These are phyloP conservation scores for Phytophthora melonis DNA, from an alignment of 352 stramenopile genomes.

Conservation along the genomic window DNA sequence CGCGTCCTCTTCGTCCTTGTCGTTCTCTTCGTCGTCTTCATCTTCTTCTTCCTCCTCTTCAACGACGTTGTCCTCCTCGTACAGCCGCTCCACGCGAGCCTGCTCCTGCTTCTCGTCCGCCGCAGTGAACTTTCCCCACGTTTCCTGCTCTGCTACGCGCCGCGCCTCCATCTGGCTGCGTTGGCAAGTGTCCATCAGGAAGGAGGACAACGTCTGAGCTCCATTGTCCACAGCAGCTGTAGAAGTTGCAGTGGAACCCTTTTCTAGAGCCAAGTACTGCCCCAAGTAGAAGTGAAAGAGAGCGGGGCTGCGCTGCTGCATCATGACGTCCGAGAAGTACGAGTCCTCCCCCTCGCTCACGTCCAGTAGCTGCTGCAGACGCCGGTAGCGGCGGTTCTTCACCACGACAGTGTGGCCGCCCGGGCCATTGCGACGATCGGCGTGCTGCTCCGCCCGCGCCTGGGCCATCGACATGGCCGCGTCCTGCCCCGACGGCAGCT, in stretches of 20 bases:
- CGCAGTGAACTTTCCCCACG: constrained; percentile 56
- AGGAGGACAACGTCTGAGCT: constrained; percentile 58
- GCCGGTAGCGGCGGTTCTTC: constrained; percentile 81
- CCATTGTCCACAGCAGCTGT: neutral
- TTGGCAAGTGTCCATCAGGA: constrained; percentile 76
- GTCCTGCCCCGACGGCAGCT: constrained; percentile 25
- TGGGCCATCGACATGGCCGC: constrained; percentile 18
- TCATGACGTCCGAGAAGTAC: constrained; percentile 86
- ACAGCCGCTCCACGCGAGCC: constrained; percentile 41
- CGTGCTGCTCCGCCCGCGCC: constrained; percentile 17
- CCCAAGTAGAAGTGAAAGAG: constrained; percentile 89
- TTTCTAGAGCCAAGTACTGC: constrained; percentile 57
- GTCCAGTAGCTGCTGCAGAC: constrained; percentile 72
- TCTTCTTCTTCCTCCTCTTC: constrained; percentile 62
- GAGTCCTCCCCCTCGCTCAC: constrained; percentile 33
- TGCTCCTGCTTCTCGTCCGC: constrained; percentile 55
- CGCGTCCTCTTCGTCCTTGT: constrained; percentile 44
- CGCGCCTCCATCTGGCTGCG: constrained; percentile 74
- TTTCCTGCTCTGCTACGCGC: constrained; percentile 65
- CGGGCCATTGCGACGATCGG: constrained; percentile 1
- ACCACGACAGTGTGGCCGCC: constrained; percentile 28
- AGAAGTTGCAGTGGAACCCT: neutral
- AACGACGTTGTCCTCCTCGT: constrained; percentile 44
- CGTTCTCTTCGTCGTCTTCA: constrained; percentile 46
- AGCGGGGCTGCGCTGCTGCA: constrained; percentile 82